These are phyloP conservation scores for Ganoderma lucidum DNA, from an alignment of 1,284 basidiomycete genomes.

Conservation along the genomic window DNA sequence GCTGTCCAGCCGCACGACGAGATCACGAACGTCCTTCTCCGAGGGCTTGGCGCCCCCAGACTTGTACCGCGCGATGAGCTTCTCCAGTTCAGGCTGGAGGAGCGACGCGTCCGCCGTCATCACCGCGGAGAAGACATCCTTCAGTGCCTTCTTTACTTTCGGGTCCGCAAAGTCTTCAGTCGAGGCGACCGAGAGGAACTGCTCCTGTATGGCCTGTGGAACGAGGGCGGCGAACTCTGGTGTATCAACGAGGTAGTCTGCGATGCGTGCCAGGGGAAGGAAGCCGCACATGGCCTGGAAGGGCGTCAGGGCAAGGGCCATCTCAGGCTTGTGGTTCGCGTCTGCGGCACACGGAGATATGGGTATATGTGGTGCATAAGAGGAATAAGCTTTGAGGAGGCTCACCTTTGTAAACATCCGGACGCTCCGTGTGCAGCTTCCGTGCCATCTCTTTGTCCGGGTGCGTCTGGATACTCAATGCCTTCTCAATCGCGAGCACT, in stretches of 20 bases:
- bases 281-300: slow-evolving; percentile 96
- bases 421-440: slow-evolving; percentile 76
- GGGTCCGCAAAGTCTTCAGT: slow-evolving; percentile 52
- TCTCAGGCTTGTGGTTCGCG: slow-evolving; percentile 96
- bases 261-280: slow-evolving; percentile 79
- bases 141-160: slow-evolving; percentile 69
- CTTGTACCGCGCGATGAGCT: slow-evolving; percentile 73
- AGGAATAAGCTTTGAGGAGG: neutral
- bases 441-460: slow-evolving; percentile 93
- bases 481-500: slow-evolving; percentile 92
- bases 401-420: slow-evolving; percentile 62
- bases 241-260: slow-evolving; percentile 69
- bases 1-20: slow-evolving; percentile 76
- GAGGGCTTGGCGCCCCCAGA: slow-evolving; percentile 48
- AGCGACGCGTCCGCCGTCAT: slow-evolving; percentile 74
- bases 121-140: slow-evolving; percentile 80
- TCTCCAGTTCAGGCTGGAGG: slow-evolving; percentile 63
- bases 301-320: slow-evolving; percentile 94
- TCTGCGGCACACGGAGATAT: slow-evolving; percentile 55
- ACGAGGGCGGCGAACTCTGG: slow-evolving; percentile 85
- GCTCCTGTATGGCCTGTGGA: slow-evolving; percentile 57
- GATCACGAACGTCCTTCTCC: slow-evolving; percentile 62
- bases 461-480: slow-evolving; percentile 96
- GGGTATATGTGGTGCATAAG: neutral
- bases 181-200: slow-evolving; percentile 56